These are phyloP conservation scores for Alternaria arborescens DNA, from an alignment of 2,329 filamentous ascomycete species.

Conservation along the genomic window DNA sequence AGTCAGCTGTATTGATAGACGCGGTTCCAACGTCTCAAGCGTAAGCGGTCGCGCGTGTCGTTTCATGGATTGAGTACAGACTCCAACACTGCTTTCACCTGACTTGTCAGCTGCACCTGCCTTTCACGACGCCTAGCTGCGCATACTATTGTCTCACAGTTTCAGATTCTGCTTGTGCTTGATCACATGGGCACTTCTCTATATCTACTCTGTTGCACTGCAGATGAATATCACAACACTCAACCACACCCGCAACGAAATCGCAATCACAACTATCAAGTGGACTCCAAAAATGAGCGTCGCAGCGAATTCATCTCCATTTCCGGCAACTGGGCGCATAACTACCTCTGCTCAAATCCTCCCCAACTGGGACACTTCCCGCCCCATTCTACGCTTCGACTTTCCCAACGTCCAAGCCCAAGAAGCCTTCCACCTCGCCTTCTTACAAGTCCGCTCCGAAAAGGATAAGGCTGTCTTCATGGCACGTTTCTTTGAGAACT, in stretches of 20 bases:
- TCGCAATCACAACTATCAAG: not conserved
- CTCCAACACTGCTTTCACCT: not conserved
- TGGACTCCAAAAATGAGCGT: not conserved
- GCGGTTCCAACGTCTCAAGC: not conserved
- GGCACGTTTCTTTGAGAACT: not conserved
- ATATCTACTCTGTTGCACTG: not conserved
- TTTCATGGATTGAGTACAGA: not conserved
- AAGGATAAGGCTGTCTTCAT: not conserved
- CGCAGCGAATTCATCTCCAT: not conserved
- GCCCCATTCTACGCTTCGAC: conserved; percentile 4
- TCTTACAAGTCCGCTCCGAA: not conserved
- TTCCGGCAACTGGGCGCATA: not conserved
- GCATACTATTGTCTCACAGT: not conserved
- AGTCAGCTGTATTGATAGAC: not conserved
- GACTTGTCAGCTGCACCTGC: not conserved
- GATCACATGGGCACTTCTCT: not conserved
- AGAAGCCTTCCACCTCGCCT: conserved; percentile 6
- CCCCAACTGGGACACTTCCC: not conserved
- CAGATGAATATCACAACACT: not conserved
- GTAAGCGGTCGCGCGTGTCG: not conserved
- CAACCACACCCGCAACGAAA: not conserved
- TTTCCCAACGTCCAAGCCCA: not conserved
- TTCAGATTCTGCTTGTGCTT: not conserved
- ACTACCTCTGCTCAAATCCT: not conserved
- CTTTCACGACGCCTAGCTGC: not conserved